These are phyloP conservation scores for Thelonectria discophora DNA, from an alignment of 2,329 filamentous ascomycete species.

Conservation along the genomic window DNA sequence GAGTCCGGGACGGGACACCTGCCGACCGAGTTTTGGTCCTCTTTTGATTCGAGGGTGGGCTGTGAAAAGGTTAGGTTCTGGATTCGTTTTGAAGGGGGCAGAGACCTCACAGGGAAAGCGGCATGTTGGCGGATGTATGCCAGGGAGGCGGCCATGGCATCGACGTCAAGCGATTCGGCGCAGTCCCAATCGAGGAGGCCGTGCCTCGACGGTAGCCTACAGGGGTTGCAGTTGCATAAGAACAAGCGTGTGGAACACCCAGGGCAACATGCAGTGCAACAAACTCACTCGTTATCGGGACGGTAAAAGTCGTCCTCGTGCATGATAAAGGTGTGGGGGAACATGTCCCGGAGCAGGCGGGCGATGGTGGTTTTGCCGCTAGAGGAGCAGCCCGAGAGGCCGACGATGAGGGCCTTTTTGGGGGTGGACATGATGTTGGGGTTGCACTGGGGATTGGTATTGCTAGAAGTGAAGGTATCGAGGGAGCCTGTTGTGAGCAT, in stretches of 20 bases:
- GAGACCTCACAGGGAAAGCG: constrained; percentile 64
- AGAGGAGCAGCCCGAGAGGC: constrained; percentile 88
- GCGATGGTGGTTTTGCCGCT: constrained; percentile 96
- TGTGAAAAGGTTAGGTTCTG: constrained; percentile 12
- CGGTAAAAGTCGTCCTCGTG: constrained; percentile 98
- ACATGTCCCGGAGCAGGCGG: constrained; percentile 82
- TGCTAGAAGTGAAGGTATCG: not conserved
- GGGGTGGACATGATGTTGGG: constrained; percentile 16
- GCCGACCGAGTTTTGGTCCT: constrained; percentile 71
- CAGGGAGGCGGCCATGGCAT: constrained; percentile 72
- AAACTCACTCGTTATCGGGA: constrained; percentile 73
- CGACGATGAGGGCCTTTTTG: constrained; percentile 72
- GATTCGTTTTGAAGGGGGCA: not conserved
- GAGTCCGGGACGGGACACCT: constrained; percentile 59
- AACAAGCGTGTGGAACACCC: not conserved
- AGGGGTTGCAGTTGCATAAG: not conserved
- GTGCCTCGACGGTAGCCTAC: constrained; percentile 61
- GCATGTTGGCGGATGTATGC: constrained; percentile 75
- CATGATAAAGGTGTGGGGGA: constrained; percentile 81
- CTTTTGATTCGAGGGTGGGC: constrained; percentile 50
- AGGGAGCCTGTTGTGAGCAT: no score
- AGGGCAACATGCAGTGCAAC: not conserved
- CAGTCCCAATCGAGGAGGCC: constrained; percentile 92
- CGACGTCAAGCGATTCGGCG: constrained; percentile 77
- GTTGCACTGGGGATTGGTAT: not conserved